A percentile compares a stretch with the other conserved stretches of the same genome.
These are phyloP conservation scores for Eudorina sp. DNA, from an alignment of 139 green algal genomes.

Conservation along the genomic window DNA sequence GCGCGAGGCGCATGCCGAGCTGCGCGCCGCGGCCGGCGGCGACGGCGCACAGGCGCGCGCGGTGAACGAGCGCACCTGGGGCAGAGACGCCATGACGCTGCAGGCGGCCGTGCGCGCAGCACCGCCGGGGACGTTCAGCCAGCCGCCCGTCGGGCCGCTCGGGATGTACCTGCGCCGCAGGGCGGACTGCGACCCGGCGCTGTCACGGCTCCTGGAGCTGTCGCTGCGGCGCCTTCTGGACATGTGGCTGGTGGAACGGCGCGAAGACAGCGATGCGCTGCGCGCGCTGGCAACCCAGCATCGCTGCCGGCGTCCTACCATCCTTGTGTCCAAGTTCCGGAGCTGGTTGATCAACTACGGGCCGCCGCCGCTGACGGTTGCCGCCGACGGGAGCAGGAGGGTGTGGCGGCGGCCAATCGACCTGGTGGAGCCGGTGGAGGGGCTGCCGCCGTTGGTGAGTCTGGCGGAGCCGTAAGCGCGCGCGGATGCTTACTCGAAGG, in stretches of 20 bases:
- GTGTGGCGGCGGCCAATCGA: conserved; percentile 23
- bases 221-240: neutral
- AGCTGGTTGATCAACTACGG: neutral
- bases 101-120: neutral
- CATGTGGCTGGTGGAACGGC: neutral
- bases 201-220: neutral
- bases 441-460: neutral
- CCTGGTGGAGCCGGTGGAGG: conserved; percentile 9
- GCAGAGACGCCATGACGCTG: neutral
- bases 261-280: neutral
- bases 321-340: neutral
- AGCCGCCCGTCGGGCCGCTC: conserved; percentile 6
- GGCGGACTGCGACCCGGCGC: neutral
- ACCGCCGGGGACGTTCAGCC: neutral
- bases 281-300: neutral
- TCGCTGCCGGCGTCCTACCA: too few species aligned
- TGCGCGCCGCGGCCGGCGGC: neutral
- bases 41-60: too few species aligned
- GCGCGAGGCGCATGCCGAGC: neutral
- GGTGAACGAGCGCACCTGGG: neutral
- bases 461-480: neutral
- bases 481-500: too few species aligned
- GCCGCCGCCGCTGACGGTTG: neutral
- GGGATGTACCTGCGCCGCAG: neutral
- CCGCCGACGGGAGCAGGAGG: neutral